Percentiles rank a stretch among this genome's conserved stretches.
Conservation (phyloP, 2,329 filamentous ascomycete species). For the Cryphonectria japonica region DNA sequence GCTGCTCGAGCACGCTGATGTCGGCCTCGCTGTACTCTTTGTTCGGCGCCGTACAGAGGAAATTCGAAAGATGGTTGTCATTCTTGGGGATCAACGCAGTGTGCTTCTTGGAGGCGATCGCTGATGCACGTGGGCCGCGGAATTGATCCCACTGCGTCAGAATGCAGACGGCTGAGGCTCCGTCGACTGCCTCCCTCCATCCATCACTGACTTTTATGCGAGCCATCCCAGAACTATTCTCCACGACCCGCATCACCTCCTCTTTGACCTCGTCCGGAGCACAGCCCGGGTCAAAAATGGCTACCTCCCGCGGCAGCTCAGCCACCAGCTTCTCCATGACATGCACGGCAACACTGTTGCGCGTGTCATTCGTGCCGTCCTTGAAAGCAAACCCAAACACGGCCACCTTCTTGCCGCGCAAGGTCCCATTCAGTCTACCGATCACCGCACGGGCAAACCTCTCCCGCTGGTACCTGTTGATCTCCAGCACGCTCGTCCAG, state of each 20-base stretch:
- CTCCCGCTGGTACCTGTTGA: constrained; percentile 62
- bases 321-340: constrained; percentile 55
- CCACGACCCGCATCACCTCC: constrained; percentile 35
- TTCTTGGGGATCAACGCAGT: not conserved
- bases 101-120: constrained; percentile 27
- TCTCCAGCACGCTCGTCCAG: constrained; percentile 59
- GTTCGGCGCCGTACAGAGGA: not conserved
- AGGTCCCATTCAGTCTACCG: constrained; percentile 55
- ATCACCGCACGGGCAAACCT: constrained; percentile 60
- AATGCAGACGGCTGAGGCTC: constrained; percentile 52
- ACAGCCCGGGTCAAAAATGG: constrained; percentile 56
- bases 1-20: constrained; percentile 36
- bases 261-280: constrained; percentile 39
- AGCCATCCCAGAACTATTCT: constrained; percentile 34
- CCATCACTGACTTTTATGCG: constrained; percentile 45
- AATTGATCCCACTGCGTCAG: constrained; percentile 60
- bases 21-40: constrained; percentile 35
- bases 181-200: constrained; percentile 49
- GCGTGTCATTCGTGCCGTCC: constrained; percentile 62
- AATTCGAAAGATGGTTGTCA: not conserved
- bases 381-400: constrained; percentile 67
- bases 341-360: constrained; percentile 58
- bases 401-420: constrained; percentile 59
- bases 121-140: constrained; percentile 35
- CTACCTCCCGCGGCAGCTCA: constrained; percentile 53